Evolutionary conservation across 2,329 filamentous ascomycete genomes (phyloP), one percentile per base, ranked within the genome.

Genomic region (Cladorrhinum sp.): DNA sequence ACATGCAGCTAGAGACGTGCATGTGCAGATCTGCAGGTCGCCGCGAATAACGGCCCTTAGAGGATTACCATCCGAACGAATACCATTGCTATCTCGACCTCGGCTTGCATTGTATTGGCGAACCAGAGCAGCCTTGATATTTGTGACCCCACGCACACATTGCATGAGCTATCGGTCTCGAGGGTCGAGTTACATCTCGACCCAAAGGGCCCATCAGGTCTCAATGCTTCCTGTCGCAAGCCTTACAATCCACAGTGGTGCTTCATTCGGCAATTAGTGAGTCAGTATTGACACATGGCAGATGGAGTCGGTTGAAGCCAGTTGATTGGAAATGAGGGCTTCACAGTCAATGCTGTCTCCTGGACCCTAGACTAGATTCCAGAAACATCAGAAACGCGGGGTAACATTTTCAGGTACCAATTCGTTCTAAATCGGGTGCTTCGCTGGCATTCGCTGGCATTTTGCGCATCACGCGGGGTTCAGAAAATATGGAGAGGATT

Each of bases 141-240:
- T 29, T 29, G 53, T 55, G 38, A 41, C 23, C 53, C 49, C 53
- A 20, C 53, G 53, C 53, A 49, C 53, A 4, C 10, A 49, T 48
- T 48, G 53, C 38, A 56, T 56, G 22, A 41, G n/a, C n/a, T n/a
- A n/a, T n/a, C n/a, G n/a, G n/a, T n/a, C n/a, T n/a, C n/a, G n/a
- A n/a, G n/a, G n/a, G n/a, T n/a, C n/a, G n/a, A n/a, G 52, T 54
- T 41, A 29, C 41, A 20, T 20, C 20, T 23, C 25, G 22, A 56
- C 38, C 53, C 23, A 56, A 56, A 41, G 41, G 32, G 24, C 52
- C 51, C 56, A 62, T 57, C 41, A 38, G 48, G 48, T 50, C 41
- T 56, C 53, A 56, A 56, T 56, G 58, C 48, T 55, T 59, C 58
- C 18, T 59, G 58, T 61, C 60, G 61, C 58, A 61, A 63, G 61